Base-by-base conservation (phyloP, 106 monocot genomes). In the Gastrodia elata region DNA sequence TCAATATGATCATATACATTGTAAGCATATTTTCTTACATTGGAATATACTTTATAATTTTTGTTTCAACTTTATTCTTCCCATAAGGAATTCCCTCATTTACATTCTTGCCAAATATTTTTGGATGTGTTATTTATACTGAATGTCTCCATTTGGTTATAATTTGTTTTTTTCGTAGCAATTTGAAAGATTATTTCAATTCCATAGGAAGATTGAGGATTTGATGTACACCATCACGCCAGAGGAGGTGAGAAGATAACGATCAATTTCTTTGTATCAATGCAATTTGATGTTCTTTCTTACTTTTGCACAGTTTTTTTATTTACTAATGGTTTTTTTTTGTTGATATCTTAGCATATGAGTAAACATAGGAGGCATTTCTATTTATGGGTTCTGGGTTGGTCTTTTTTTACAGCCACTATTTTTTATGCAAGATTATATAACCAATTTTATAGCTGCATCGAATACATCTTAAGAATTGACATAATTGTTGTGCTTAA, bases 101-200 rank as follows among this genome's bases (percentile, higher is more conserved):
- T 32, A 34, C 25, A 48, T 28, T 49, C 32, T 26, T 7, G 6
- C 36, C 1, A 32, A 24, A 25, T 9, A 25, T 57, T 57, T 9
- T 9, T 55, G 55, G 4, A 68, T 39, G 38, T 48, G 44, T 41
- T 25, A 14, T 39, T 56, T 27, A 65, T 75, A 59, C 33, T 7
- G 70, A 27, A 61, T 57, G 55, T 25, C 30, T 52, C 64, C 22
- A 42, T 22, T n/a, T 75, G 18, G 15, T 25, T 57, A 22, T 38
- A 9, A 10, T 64, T 28, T 78, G 41, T 67, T 71, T 72, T 71
- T 2, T 48, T 73, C 76, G 80, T 87, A 99, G 98, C 93, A 93
- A 93, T 99, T 99, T 85, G 91, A 91, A 78, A 93, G 82, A 75
- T 76, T 99, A 61, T 92, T 91, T 77, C 89, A 91, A 72, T 99